phyloP scores from a whole-genome alignment of 1,284 basidiomycete genomes.

The Sporisorium reilianum region DNA sequence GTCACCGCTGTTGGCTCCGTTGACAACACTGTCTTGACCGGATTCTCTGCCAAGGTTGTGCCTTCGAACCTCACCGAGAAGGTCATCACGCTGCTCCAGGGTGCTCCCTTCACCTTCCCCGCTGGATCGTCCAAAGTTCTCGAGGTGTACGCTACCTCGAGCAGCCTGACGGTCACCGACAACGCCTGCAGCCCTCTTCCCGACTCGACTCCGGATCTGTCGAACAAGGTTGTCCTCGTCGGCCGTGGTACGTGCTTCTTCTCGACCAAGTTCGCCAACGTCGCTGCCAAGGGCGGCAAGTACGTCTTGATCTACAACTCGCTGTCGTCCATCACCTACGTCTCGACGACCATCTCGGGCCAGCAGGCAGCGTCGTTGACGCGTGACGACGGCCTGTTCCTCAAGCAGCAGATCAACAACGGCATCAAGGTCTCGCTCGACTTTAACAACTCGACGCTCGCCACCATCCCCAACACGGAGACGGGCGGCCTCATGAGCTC shows the following conservation, averaged over 20 bases:
- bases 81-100: slow-evolving; percentile 44
- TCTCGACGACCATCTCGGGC: slow-evolving; percentile 30
- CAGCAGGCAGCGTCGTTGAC: slow-evolving; percentile 54
- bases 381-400: slow-evolving; percentile 61
- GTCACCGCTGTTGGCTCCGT: slow-evolving; percentile 66
- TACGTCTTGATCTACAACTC: slow-evolving; percentile 59
- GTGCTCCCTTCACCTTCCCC: slow-evolving; percentile 47
- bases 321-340: slow-evolving; percentile 64
- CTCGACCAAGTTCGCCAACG: slow-evolving; percentile 56
- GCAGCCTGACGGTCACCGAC: slow-evolving; percentile 44
- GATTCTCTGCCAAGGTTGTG: slow-evolving; percentile 43
- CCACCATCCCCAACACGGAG: slow-evolving; percentile 68
- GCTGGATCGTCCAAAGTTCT: slow-evolving; percentile 34
- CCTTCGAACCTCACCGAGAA: slow-evolving; percentile 36
- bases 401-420: slow-evolving; percentile 71
- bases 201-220: slow-evolving; percentile 53
- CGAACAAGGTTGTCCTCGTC: slow-evolving; percentile 54
- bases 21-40: slow-evolving; percentile 63
- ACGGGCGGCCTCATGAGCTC: slow-evolving; percentile 75
- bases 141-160: slow-evolving; percentile 52
- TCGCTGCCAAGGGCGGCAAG: slow-evolving; percentile 68
- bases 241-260: slow-evolving; percentile 62
- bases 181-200: slow-evolving; percentile 54
- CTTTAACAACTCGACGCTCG: slow-evolving; percentile 73
- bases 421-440: slow-evolving; percentile 71